These are phyloP conservation scores for Penicillium soppii DNA, from an alignment of 495 filamentous ascomycete genomes.

Conservation along the genomic window DNA sequence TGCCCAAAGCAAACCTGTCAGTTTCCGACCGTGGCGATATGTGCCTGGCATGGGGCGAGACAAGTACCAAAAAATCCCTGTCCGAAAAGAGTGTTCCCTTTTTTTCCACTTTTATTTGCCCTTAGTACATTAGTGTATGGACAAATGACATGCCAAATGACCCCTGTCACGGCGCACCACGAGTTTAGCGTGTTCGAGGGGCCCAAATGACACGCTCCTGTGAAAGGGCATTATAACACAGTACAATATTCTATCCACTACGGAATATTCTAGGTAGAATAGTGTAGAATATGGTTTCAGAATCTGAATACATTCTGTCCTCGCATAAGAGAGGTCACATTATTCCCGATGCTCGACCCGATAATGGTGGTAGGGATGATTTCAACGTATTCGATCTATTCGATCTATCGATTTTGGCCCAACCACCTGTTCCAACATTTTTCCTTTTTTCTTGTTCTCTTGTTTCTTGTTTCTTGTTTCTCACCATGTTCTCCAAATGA, in stretches of 20 bases:
- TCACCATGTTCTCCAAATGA: no score
- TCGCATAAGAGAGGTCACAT: slow-evolving; percentile 25
- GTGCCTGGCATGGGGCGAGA: slow-evolving; percentile 3
- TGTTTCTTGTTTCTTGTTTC: no score
- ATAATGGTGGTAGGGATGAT: no score
- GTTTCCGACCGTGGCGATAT: slow-evolving; percentile 9
- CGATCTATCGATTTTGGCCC: slow-evolving; percentile 18
- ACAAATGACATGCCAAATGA: slow-evolving; percentile 20
- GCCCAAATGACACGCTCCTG: no score
- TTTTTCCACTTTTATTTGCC: not conserved
- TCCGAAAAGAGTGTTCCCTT: not conserved
- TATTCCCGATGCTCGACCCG: not conserved
- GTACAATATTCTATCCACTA: no score
- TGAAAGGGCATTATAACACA: no score
- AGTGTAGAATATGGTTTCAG: no score
- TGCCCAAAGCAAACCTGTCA: slow-evolving; percentile 14
- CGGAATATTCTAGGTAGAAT: no score
- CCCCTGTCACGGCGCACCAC: slow-evolving; percentile 23
- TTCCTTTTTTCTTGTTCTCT: no score
- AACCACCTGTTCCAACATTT: no score
- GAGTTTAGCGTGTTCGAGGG: slow-evolving; percentile 23
- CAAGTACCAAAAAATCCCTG: slow-evolving; percentile 5
- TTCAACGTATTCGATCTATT: not conserved
- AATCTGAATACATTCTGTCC: slow-evolving; percentile 14
- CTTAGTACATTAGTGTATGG: not conserved